A percentile compares a stretch with the other conserved stretches of the same genome.
phyloP scores from a whole-genome alignment of 2,329 filamentous ascomycete genomes.

The Sclerotinia nivalis region DNA sequence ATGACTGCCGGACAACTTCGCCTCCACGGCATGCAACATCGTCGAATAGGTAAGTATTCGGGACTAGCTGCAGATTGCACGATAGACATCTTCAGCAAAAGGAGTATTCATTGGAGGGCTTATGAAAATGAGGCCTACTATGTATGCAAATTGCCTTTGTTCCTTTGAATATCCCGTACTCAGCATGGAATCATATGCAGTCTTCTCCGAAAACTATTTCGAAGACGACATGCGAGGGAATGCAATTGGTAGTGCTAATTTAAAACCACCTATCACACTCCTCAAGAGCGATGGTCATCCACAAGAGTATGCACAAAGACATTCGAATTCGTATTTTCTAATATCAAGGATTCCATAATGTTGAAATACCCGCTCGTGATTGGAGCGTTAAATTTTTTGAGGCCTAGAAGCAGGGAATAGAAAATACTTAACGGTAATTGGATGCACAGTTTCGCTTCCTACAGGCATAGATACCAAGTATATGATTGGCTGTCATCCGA shows the following conservation, averaged over 20 bases:
- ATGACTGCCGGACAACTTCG: neutral
- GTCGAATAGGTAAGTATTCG: neutral
- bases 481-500: slow-evolving; percentile 2
- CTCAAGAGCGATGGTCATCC: neutral
- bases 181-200: neutral
- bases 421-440: neutral
- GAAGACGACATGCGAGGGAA: no score
- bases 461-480: no score
- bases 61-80: neutral
- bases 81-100: neutral
- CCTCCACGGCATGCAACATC: neutral
- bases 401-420: slow-evolving; percentile 1
- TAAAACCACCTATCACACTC: neutral
- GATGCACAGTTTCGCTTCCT: neutral
- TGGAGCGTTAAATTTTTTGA: slow-evolving; percentile 1
- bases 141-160: neutral
- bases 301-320: neutral
- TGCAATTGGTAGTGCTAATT: neutral
- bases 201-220: neutral
- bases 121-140: slow-evolving; percentile 8
- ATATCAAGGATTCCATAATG: neutral
- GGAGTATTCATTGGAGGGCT: neutral
- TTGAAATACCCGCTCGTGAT: neutral
- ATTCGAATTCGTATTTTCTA: neutral
- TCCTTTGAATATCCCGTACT: neutral